Percentiles rank a stretch among this genome's conserved stretches.
phyloP scores from a whole-genome alignment of 2,329 filamentous ascomycete genomes.

The Fusarium sororula region DNA sequence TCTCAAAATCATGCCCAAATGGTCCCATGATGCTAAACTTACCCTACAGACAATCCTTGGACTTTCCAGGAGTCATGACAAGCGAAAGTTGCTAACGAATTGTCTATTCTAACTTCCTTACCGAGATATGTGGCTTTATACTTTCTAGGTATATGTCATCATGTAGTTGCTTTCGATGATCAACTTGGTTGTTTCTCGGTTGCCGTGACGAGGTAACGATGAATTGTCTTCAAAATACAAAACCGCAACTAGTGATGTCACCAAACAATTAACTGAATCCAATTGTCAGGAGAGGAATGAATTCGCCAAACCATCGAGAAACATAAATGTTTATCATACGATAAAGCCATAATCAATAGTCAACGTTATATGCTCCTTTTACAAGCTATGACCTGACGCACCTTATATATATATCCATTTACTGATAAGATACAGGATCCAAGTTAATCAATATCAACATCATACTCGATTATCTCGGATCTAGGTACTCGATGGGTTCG shows the following conservation, averaged over 20 bases:
- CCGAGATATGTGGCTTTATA: too few relatives aligned
- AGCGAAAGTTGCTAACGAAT: background rate
- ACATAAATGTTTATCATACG: too few relatives aligned
- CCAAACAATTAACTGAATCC: too few relatives aligned
- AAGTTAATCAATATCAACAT: background rate
- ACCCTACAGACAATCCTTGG: slow-evolving; percentile 11
- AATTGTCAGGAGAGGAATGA: too few relatives aligned
- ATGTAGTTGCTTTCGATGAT: too few relatives aligned
- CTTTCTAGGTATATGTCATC: fast-evolving
- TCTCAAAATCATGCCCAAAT: slow-evolving; percentile 17
- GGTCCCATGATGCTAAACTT: slow-evolving; percentile 6
- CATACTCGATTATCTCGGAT: slow-evolving; percentile 1
- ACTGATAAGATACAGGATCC: background rate
- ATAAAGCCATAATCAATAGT: background rate
- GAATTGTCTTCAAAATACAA: too few relatives aligned
- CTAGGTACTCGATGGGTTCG: background rate
- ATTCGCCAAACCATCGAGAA: too few relatives aligned
- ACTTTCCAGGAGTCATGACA: background rate
- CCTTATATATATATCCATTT: too few relatives aligned
- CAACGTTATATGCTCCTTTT: background rate
- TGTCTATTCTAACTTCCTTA: background rate
- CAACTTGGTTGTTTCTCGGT: too few relatives aligned
- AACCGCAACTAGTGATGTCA: too few relatives aligned
- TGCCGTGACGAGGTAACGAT: too few relatives aligned
- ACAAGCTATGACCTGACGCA: background rate